Evolutionary conservation across 768 basidiomycete genomes (phyloP), one percentile per base, ranked within the genome.

Genomic region (Thelephora aurantiotincta): DNA sequence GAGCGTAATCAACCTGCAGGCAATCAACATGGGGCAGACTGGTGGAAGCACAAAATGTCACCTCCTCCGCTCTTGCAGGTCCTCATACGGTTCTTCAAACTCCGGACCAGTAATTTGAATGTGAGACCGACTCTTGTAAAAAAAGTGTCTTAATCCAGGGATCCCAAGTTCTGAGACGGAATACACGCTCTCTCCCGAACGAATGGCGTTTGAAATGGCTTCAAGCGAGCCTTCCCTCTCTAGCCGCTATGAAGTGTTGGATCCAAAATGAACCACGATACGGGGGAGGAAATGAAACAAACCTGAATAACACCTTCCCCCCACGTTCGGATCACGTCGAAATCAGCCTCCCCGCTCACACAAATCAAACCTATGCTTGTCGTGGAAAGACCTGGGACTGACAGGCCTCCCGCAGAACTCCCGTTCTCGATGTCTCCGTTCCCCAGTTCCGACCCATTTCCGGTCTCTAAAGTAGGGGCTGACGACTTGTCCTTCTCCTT

Each of bases 131-230:
- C 87, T 89, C 65, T 97, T 97, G 70, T 97, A 98, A 43, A 97
- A 66, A 59, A 97, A 99, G 62, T 99, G 96, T 26, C 88, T 77
- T 23, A 98, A 65, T 2, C 92, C 92, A 2, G 90, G 90, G 52
- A 94, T 82, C n/a, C 78, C 77, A 11, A 97, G 65, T 47, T 85
- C 81, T 2, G 78, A 78, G 48, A 81, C 75, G 6, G 75, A 70
- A 55, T 87, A 88, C 43, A 77, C 71, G 5, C 80, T 80, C 35
- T 70, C 58, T 44, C 74, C 67, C 38, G 70, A 60, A 26, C 60
- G 55, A 48, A 75, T 71, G 6, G 72, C 68, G 26, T 69, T 65
- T 14, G 65, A 57, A 44, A 87, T 68, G 11, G 71, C 68, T 48
- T 73, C 65, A 18, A 73, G 56, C 42, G 72, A 70, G 30, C 80